Evolutionary conservation across 305 asterid species (phyloP), one percentile per base, ranked within the genome.

Genomic region (Fraxinus nigra): DNA sequence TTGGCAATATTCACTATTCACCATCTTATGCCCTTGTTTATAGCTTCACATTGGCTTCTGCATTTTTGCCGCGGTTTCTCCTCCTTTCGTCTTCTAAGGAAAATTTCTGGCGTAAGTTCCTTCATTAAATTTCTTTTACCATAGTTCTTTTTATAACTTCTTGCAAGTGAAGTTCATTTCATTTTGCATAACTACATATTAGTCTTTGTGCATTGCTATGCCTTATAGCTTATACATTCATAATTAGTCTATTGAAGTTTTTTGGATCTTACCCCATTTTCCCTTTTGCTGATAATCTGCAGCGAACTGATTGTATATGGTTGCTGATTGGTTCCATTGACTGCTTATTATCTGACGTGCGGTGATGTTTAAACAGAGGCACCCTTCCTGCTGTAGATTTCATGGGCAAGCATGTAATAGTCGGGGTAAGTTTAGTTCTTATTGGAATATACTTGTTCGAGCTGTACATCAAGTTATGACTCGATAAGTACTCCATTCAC

Each of bases 371-470:
- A 16, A 87, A 86, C 97, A 1, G 98, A 85, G 98, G 99, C 85
- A 94, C 93, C 87, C 90, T 95, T 78, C 97, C 99, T 65, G 99
- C 99, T 24, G 88, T 95, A 74, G 97, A 95, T 88, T 97, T 95
- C 86, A 77, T 94, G 7, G 88, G 98, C 88, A 2, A 87, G 33
- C 90, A 94, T 18, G 87, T 85, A 26, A 81, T 95, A 72, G 97
- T 95, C 76, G 97, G 99, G 97, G 98, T 95, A 48, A 48, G 67
- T 72, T 72, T 72, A 48, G n/a, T 34, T 35, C 40, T 72, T 72
- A 20, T 14, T 16, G 76, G 20, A 32, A 6, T 33, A 48, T 3
- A 18, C 7, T 20, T 16, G 98, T 93, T 54, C 24, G 24, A 54
- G 65, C 65, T n/a, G 6, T 54, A 3, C 24, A 1, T 16, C 65